Evolutionary conservation across 2,329 filamentous ascomycete species (phyloP).

Genomic region (Ophiostoma sp.): DNA sequence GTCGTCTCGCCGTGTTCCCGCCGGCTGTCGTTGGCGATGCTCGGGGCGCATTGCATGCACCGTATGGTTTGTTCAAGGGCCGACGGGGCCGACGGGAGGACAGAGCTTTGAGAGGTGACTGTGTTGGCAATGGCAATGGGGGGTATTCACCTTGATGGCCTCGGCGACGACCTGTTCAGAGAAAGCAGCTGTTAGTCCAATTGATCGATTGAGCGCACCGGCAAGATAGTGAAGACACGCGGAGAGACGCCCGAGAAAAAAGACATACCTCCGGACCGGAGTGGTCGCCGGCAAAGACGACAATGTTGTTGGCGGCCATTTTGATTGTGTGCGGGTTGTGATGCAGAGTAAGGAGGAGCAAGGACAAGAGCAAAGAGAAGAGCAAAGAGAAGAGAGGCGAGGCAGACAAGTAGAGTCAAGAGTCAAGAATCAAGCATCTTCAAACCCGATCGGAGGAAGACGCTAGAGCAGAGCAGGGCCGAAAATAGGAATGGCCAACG

Average conservation of each 20-base stretch:
- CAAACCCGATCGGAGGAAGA: background rate
- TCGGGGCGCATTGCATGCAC: background rate
- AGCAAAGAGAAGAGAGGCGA: background rate
- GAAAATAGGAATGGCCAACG: background rate
- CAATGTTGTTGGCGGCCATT: conserved; percentile 44
- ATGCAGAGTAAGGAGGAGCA: background rate
- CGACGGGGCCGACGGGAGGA: background rate
- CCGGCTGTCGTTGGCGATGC: background rate
- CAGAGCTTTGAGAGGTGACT: background rate
- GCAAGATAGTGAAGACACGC: background rate
- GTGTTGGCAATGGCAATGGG: background rate
- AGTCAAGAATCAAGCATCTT: background rate
- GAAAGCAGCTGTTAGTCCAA: background rate
- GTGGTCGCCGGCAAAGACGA: conserved; percentile 78
- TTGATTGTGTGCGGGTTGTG: background rate
- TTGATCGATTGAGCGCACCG: background rate
- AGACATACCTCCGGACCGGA: conserved; percentile 72
- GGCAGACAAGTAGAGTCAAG: background rate
- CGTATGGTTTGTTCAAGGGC: background rate
- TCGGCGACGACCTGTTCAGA: conserved; percentile 66
- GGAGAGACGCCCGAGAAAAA: conserved; percentile 2
- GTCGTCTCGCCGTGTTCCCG: background rate
- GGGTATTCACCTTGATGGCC: conserved; percentile 64
- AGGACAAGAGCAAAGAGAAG: background rate
- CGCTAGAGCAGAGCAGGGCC: background rate